phyloP scores from a whole-genome alignment of 2,329 filamentous ascomycete genomes.

The Ophidiomyces ophidiicola region DNA sequence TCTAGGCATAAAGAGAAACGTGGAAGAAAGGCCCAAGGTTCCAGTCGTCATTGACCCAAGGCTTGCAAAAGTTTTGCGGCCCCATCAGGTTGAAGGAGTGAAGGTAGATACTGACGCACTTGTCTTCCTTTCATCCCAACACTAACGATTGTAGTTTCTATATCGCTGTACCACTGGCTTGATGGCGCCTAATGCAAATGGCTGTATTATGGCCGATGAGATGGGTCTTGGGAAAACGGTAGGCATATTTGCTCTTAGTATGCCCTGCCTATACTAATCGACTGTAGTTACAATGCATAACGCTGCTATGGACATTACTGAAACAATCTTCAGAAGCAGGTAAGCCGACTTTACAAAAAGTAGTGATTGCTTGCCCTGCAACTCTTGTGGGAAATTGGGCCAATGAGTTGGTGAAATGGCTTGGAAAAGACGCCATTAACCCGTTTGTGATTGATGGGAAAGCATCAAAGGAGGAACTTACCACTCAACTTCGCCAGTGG shows the following conservation, averaged over 20 bases:
- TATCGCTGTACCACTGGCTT: slow-evolving; percentile 91
- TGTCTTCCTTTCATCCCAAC: slow-evolving; percentile 3
- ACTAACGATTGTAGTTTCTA: slow-evolving; percentile 51
- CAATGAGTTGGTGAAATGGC: slow-evolving; percentile 92
- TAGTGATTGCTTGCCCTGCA: slow-evolving; percentile 90
- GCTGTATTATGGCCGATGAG: slow-evolving; percentile 98
- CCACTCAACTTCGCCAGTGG: slow-evolving; percentile 84
- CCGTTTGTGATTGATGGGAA: slow-evolving; percentile 97
- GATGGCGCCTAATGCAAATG: slow-evolving; percentile 84
- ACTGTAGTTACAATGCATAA: slow-evolving; percentile 71
- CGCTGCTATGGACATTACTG: slow-evolving; percentile 88
- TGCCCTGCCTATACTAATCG: slow-evolving; percentile 11
- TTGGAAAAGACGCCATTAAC: slow-evolving; percentile 77
- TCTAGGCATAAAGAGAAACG: slow-evolving; percentile 80
- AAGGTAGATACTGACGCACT: slow-evolving; percentile 40
- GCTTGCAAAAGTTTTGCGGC: slow-evolving; percentile 76
- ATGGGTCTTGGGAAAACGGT: slow-evolving; percentile 94
- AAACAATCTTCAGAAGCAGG: slow-evolving; percentile 96
- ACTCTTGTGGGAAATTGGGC: slow-evolving; percentile 97
- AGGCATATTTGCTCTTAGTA: slow-evolving; percentile 9
- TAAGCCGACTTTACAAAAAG: slow-evolving; percentile 86
- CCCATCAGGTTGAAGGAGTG: slow-evolving; percentile 95
- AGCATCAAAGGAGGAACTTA: slow-evolving; percentile 85
- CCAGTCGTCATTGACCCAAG: slow-evolving; percentile 92
- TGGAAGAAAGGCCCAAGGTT: slow-evolving; percentile 75